Evolutionary conservation across 148 eudicot genomes (phyloP), one percentile per base, ranked within the genome.

Genomic region (Tetragonia tetragonoides): DNA sequence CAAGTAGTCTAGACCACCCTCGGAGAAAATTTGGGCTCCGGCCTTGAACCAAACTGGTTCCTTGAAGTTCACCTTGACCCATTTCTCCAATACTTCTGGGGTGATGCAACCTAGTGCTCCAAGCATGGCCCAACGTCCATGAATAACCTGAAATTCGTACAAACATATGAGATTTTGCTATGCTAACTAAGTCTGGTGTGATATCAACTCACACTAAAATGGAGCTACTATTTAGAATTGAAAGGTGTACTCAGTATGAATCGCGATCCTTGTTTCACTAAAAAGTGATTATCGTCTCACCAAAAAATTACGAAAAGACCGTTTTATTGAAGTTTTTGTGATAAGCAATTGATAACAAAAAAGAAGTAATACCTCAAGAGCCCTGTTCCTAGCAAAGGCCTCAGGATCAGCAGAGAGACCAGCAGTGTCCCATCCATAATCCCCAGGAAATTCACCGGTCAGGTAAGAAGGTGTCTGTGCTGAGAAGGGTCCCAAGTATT

Each of bases 381-480:
- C 97, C 83, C 98, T 83, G 88, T 94, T 94, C 78, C 72, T 87
- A 75, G 98, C 93, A 73, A 92, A 94, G 46, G 97, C 98, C 84
- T 94, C 98, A 9, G 98, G 98, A 77, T 94, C 97, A 71, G 97
- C 98, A 10, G 95, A 94, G 39, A 93, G 88, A 7, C 98, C 97
- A 79, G 98, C 97, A 79, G 97, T 94, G 83, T 94, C 98, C 98
- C 98, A 94, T 0, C 98, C 97, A 37, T 94, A 94, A 72, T 94
- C 98, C 53, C 98, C 98, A 3, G 97, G 98, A 57, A 92, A 94
- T 78, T 94, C 97, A 66, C 97, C 97, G 3, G 78, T 94, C 75
- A 94, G 69, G 88, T 92, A 92, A 0, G 97, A 88, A 9, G 97
- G 98, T 46, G 97, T 94, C 75, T 94, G 98, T 76, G 98, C 98